Percentiles rank a stretch among this genome's conserved stretches.
These are phyloP conservation scores for Trichoderma simmonsii DNA, from an alignment of 2,329 filamentous ascomycete species.

Conservation along the genomic window DNA sequence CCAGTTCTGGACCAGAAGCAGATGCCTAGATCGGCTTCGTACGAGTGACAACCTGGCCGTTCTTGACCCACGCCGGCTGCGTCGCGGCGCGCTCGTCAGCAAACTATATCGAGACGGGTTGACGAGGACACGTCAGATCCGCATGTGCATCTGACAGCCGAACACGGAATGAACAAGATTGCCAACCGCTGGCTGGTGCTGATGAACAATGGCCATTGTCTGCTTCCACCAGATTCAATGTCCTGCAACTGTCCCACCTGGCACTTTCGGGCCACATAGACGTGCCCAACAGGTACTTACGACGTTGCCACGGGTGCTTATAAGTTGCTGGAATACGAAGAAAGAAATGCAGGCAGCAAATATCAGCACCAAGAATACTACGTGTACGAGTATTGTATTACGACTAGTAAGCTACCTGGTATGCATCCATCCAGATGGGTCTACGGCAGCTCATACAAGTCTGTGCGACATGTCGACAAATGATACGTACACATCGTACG, in stretches of 20 bases:
- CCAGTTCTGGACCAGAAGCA: background rate
- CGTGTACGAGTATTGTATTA: background rate
- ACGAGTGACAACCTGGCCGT: background rate
- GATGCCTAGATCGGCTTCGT: background rate
- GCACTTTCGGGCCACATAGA: background rate
- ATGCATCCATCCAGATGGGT: background rate
- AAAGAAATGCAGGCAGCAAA: background rate
- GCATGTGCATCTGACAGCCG: background rate
- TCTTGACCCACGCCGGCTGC: background rate
- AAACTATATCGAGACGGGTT: background rate
- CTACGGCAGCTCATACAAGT: background rate
- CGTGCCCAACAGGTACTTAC: background rate
- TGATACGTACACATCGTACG: slow-evolving; percentile 3
- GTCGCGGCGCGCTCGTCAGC: background rate
- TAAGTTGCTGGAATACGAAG: background rate
- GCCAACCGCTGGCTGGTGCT: background rate
- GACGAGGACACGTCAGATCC: slow-evolving; percentile 5
- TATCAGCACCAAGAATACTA: background rate
- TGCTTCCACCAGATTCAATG: background rate
- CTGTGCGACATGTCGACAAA: slow-evolving; percentile 5
- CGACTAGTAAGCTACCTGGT: background rate
- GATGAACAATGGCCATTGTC: background rate
- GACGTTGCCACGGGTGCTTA: background rate
- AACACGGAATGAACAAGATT: background rate
- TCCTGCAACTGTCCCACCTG: background rate